phyloP scores from a whole-genome alignment of 2,329 filamentous ascomycete genomes.

The Neopestalotiopsis sp. region DNA sequence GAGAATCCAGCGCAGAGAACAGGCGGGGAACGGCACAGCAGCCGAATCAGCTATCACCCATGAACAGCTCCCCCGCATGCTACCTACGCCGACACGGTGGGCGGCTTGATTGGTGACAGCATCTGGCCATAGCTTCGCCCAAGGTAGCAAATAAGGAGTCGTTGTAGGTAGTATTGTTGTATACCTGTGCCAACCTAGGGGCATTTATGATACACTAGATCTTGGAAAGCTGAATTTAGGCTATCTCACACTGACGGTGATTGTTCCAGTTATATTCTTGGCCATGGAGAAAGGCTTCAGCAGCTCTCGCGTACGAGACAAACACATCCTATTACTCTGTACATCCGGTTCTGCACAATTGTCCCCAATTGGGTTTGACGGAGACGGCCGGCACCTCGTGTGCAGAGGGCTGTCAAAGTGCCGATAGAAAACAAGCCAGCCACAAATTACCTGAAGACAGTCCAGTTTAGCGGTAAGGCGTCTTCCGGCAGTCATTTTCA shows the following conservation, averaged over 20 bases:
- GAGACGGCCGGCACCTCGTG: background rate
- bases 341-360: background rate
- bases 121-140: conserved; percentile 9
- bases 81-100: conserved; percentile 4
- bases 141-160: background rate
- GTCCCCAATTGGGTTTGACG: background rate
- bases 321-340: too few species aligned
- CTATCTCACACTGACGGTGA: conserved; percentile 4
- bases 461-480: background rate
- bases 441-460: background rate
- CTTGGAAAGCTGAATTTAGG: conserved; percentile 13
- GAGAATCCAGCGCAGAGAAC: conserved; percentile 5
- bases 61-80: conserved; percentile 9
- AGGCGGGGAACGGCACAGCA: conserved; percentile 17
- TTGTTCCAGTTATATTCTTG: background rate
- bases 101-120: conserved; percentile 12
- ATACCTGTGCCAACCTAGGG: background rate
- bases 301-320: background rate
- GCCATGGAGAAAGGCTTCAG: background rate
- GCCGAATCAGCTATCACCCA: conserved; percentile 12
- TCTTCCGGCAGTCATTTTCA: background rate
- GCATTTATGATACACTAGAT: background rate
- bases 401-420: background rate
- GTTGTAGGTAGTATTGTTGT: background rate
- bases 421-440: background rate